Percentiles rank a stretch among this genome's conserved stretches.
phyloP scores from a whole-genome alignment of 1,139 yeast species.

The Taiozyma sp. region DNA sequence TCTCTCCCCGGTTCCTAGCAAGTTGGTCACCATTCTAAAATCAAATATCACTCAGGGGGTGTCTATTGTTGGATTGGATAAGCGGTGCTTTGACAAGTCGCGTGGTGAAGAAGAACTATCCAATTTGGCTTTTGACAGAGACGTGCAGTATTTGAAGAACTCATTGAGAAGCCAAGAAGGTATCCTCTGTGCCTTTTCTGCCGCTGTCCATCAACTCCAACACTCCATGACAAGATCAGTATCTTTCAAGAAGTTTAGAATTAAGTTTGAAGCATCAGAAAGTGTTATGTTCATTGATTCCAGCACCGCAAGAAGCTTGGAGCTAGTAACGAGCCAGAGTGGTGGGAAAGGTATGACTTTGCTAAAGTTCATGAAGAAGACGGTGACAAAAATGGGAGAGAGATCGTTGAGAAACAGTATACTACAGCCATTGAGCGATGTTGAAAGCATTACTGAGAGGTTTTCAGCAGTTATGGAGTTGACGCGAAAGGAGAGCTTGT shows the following conservation, averaged over 20 bases:
- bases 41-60: conserved; percentile 28
- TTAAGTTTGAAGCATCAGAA: conserved; percentile 35
- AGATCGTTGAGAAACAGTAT: conserved; percentile 34
- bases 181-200: conserved; percentile 33
- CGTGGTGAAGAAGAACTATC: conserved; percentile 23
- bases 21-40: conserved; percentile 31
- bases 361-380: conserved; percentile 31
- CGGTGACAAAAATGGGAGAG: conserved; percentile 41
- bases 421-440: conserved; percentile 40
- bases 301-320: conserved; percentile 31
- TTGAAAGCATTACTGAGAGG: conserved; percentile 29
- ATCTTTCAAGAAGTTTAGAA: conserved; percentile 28
- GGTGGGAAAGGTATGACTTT: conserved; percentile 29
- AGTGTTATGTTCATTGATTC: conserved; percentile 38
- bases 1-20: conserved; percentile 26
- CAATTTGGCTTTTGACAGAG: conserved; percentile 19
- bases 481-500: conserved; percentile 15
- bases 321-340: conserved; percentile 30
- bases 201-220: conserved; percentile 23
- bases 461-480: conserved; percentile 33
- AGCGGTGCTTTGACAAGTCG: conserved; percentile 23
- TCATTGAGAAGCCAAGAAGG: conserved; percentile 24
- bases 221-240: conserved; percentile 10
- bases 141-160: conserved; percentile 17
- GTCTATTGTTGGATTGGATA: conserved; percentile 23